A percentile compares a stretch with the other conserved stretches of the same genome.
phyloP scores from a whole-genome alignment of 73 alveolate species.

The Urostyla sp. region DNA sequence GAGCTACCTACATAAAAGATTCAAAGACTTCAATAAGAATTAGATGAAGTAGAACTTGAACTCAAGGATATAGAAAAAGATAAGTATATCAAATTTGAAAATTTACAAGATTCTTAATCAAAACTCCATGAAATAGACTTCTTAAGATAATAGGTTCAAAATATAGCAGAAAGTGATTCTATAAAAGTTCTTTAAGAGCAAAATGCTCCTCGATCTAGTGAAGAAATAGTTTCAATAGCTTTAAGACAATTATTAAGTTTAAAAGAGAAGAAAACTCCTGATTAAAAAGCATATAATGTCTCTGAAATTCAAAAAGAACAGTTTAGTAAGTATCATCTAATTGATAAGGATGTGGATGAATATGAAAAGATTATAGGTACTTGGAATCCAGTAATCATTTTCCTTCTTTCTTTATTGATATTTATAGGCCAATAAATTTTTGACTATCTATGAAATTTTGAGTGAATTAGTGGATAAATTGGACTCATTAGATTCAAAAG shows the following conservation, averaged over 20 bases:
- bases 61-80: slow-evolving; percentile 23
- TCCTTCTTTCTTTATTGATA: too few species aligned
- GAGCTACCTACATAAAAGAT: slow-evolving; percentile 27
- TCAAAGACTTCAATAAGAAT: slow-evolving; percentile 17
- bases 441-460: slow-evolving; percentile 21
- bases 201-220: too few species aligned
- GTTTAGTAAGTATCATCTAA: background rate
- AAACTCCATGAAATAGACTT: slow-evolving; percentile 32
- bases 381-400: slow-evolving; percentile 46
- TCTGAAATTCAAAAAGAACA: slow-evolving; percentile 17
- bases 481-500: slow-evolving; percentile 25
- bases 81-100: slow-evolving; percentile 7
- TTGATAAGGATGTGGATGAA: background rate
- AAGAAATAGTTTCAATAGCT: slow-evolving; percentile 4
- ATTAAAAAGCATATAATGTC: too few species aligned
- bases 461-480: slow-evolving; percentile 15
- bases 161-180: slow-evolving; percentile 20
- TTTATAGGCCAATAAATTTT: slow-evolving; percentile 26
- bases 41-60: slow-evolving; percentile 26
- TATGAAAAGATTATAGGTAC: slow-evolving; percentile 27
- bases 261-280: too few species aligned
- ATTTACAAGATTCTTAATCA: slow-evolving; percentile 13
- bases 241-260: slow-evolving; percentile 2
- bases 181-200: slow-evolving; percentile 29
- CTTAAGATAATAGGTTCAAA: background rate